Base-by-base conservation (phyloP, 257 asterid genomes). In the Mitragyna speciosa region DNA sequence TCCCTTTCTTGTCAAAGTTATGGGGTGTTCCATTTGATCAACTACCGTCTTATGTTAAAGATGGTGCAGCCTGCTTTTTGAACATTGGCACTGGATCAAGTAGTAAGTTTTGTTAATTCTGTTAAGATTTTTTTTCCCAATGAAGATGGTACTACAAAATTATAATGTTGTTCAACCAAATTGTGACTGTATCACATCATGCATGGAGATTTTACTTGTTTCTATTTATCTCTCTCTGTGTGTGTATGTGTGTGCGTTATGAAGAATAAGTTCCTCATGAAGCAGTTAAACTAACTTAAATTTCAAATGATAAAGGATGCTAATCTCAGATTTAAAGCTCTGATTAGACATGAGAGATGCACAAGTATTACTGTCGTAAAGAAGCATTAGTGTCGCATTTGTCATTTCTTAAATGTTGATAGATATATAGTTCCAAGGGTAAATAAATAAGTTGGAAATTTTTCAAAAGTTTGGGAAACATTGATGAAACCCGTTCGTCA, bases 41-140 rank as follows among this genome's bases (percentile, higher is more conserved):
- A 85, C 92, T 96, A 79, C 92, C 97, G 33, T 84, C 72, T 76
- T 96, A 96, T 83, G 86, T 92, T 76, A 94, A 89, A 90, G 97
- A 94, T 83, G 98, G 99, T 70, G 93, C 95, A 36, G 98, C 99
- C 78, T 96, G 99, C 89, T 94, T 96, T 89, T 85, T 96, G 91
- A 96, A 94, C 86, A 83, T 86, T 15, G 97, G 97, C 78, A 82
- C 89, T 83, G 83, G 89, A 89, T 83, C 92, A 75, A 87, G 80
- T 76, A 83, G 98, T 93, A 87, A 83, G 92, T 88, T 81, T 52
- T 65, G 20, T 64, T 54, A 82, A 84, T 79, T 67, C 74, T 68
- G 12, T 81, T 39, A 56, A 59, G 26, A 51, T 31, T 69, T 52
- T 61, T 48, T 67, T 76, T 30, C 41, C n/a, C 7, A 71, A 43